Evolutionary conservation across 768 basidiomycete species (phyloP).

Genomic region (Epithele typhae): DNA sequence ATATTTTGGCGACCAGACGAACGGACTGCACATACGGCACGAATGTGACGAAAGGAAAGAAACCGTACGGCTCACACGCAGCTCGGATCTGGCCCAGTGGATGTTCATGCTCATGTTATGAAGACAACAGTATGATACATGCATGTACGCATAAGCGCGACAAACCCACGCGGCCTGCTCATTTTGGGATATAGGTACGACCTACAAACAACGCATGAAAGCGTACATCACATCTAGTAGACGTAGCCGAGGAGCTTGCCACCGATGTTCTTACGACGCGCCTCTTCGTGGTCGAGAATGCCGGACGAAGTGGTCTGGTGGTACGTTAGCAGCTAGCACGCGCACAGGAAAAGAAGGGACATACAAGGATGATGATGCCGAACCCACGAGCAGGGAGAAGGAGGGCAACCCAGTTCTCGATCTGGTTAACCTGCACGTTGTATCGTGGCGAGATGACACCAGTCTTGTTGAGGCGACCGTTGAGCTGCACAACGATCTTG

Average conservation of each 20-base stretch:
- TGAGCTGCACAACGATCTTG: slow-evolving; percentile 98
- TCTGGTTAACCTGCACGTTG: slow-evolving; percentile 91
- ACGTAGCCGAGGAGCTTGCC: slow-evolving; percentile 93
- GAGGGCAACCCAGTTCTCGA: slow-evolving; percentile 96
- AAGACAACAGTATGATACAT: too few relatives aligned
- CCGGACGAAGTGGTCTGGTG: slow-evolving; percentile 93
- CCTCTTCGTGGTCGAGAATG: slow-evolving; percentile 99
- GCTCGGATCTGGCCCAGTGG: too few relatives aligned
- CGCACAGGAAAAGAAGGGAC: slow-evolving; percentile 25
- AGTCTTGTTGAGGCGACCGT: slow-evolving; percentile 98
- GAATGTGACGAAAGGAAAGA: too few relatives aligned
- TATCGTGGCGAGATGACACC: slow-evolving; percentile 99
- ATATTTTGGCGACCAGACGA: too few relatives aligned
- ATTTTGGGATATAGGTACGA: slow-evolving; percentile 10
- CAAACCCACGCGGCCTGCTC: slow-evolving; percentile 10
- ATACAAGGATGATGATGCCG: slow-evolving; percentile 90
- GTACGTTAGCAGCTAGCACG: too few relatives aligned
- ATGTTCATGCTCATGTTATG: too few relatives aligned
- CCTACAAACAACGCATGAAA: slow-evolving; percentile 11
- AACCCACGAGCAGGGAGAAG: slow-evolving; percentile 94
- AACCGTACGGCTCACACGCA: too few relatives aligned
- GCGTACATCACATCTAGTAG: slow-evolving; percentile 50
- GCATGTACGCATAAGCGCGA: slow-evolving; percentile 1
- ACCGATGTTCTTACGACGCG: slow-evolving; percentile 95
- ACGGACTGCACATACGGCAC: too few relatives aligned